Evolutionary conservation across 306 rosid species (phyloP).

Genomic region (Prunus armeniaca): DNA sequence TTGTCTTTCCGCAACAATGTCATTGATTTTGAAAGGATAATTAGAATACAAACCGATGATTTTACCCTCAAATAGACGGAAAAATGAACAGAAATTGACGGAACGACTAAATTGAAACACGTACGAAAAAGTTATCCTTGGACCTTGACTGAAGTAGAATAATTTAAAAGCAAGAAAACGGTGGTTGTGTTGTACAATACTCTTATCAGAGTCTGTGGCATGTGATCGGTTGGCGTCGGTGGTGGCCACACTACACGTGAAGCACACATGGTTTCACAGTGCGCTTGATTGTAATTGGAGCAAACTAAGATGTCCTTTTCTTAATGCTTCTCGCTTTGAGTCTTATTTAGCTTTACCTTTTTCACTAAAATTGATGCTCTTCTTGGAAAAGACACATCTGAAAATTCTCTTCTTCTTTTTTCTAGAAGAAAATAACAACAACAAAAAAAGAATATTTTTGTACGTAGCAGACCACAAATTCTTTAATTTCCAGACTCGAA

Average conservation of each 20-base stretch:
- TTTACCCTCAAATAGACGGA: too few species aligned
- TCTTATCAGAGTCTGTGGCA: too few species aligned
- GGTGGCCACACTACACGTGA: background rate
- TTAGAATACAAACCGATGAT: too few species aligned
- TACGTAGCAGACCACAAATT: background rate
- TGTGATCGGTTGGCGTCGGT: background rate
- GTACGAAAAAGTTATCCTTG: too few species aligned
- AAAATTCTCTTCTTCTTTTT: too few species aligned
- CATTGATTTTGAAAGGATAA: too few species aligned
- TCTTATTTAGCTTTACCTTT: background rate
- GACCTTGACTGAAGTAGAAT: too few species aligned
- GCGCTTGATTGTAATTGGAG: background rate
- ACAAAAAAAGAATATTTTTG: background rate
- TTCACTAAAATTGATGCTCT: conserved; percentile 1
- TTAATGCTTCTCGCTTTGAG: background rate
- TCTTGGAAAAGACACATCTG: background rate
- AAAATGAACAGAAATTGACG: too few species aligned
- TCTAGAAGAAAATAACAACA: background rate
- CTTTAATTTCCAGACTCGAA: background rate
- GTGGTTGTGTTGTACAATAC: background rate
- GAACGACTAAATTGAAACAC: too few species aligned
- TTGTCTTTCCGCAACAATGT: too few species aligned
- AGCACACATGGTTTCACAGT: background rate
- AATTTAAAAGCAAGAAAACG: background rate
- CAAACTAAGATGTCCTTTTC: background rate